A percentile compares a stretch with the other conserved stretches of the same genome.
Evolutionary conservation across 768 basidiomycete genomes (phyloP).

Genomic region (Boletus rufocinnamomeus): DNA sequence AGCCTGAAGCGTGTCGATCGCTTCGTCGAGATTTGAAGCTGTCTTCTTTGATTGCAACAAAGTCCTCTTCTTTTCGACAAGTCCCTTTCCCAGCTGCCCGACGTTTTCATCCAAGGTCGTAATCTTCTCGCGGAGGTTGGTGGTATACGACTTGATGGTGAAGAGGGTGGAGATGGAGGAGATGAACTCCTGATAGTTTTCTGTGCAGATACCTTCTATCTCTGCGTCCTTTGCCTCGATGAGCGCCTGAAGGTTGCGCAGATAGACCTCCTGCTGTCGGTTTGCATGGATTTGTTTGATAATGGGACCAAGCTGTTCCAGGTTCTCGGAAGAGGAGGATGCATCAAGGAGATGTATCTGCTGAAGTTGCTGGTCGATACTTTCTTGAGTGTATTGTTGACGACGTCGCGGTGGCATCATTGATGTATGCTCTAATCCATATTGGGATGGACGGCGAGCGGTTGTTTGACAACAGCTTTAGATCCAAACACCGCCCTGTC

Average conservation of each 20-base stretch:
- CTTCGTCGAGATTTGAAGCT: constrained; percentile 92
- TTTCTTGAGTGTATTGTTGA: constrained; percentile 75
- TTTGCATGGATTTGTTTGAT: constrained; percentile 92
- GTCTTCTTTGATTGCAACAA: constrained; percentile 91
- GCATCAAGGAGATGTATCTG: constrained; percentile 89
- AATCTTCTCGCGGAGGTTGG: constrained; percentile 89
- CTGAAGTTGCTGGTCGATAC: constrained; percentile 86
- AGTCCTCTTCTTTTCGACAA: constrained; percentile 93
- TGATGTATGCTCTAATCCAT: constrained; percentile 14
- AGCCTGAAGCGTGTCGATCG: constrained; percentile 92
- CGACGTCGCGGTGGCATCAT: constrained; percentile 75
- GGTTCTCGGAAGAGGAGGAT: constrained; percentile 87
- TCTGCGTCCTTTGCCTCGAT: constrained; percentile 94
- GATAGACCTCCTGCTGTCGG: constrained; percentile 85
- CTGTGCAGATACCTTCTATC: constrained; percentile 93
- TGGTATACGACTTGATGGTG: constrained; percentile 94
- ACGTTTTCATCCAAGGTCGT: constrained; percentile 86
- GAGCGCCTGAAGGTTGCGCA: constrained; percentile 82
- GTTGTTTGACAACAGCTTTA: constrained; percentile 43
- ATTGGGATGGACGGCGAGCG: constrained; percentile 13
- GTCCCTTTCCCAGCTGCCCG: constrained; percentile 79
- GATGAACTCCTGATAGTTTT: constrained; percentile 98
- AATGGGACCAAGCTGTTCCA: constrained; percentile 93
- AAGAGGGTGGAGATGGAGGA: constrained; percentile 95
- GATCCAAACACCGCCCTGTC: constrained; percentile 36